Percentiles rank a stretch among this genome's conserved stretches.
Evolutionary conservation across 345 rosid genomes (phyloP).

Genomic region (Crucihimalaya himalaica): DNA sequence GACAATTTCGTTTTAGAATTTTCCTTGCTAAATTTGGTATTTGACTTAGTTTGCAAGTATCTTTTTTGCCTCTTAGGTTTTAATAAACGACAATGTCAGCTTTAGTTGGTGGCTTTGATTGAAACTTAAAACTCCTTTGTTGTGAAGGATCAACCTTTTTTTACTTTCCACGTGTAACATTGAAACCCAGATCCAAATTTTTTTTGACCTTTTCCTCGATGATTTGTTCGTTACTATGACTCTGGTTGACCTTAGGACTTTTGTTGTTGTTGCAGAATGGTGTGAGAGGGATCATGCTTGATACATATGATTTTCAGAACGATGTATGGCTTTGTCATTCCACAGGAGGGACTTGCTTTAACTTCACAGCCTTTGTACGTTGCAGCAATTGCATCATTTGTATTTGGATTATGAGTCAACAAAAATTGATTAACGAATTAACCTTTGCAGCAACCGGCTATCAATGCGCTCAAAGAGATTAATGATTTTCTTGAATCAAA

Average conservation of each 20-base stretch:
- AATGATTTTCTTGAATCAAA: slow-evolving; percentile 64
- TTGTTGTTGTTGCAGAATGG: slow-evolving; percentile 63
- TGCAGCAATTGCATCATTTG: not conserved
- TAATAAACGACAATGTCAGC: slow-evolving; percentile 34
- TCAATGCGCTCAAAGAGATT: slow-evolving; percentile 75
- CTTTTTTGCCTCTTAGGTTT: slow-evolving; percentile 21
- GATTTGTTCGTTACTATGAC: not conserved
- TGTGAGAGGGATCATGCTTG: slow-evolving; percentile 91
- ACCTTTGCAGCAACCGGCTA: slow-evolving; percentile 70
- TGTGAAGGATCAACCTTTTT: not conserved
- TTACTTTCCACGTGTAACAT: slow-evolving; percentile 17
- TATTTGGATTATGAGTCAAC: no score
- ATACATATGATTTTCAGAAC: slow-evolving; percentile 77
- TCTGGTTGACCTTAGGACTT: not conserved
- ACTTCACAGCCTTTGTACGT: slow-evolving; percentile 87
- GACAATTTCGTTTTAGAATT: not conserved
- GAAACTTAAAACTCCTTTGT: not conserved
- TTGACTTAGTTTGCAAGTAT: slow-evolving; percentile 28
- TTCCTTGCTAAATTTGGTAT: not conserved
- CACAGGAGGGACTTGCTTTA: slow-evolving; percentile 61
- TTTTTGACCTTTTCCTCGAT: not conserved
- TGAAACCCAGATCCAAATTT: not conserved
- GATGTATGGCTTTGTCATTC: slow-evolving; percentile 96
- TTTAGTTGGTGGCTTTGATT: slow-evolving; percentile 31
- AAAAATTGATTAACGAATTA: not conserved